Evolutionary conservation across 1,284 basidiomycete species (phyloP).

Genomic region (Trichosporon coremiiforme): DNA sequence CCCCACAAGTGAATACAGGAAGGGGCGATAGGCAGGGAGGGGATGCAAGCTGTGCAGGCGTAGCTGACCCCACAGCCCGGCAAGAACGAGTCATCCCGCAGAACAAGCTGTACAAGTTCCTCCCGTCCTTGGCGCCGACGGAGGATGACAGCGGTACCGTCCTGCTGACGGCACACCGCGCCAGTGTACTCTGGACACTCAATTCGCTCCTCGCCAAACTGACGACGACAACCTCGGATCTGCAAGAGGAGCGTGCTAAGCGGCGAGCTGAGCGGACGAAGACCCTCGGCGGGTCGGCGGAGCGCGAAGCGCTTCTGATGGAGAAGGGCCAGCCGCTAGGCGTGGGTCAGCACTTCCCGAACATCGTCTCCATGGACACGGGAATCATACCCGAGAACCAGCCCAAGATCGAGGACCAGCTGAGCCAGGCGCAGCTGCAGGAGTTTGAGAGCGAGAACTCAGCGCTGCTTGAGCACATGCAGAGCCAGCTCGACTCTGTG

Average conservation of each 20-base stretch:
- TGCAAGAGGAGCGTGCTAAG: conserved; percentile 60
- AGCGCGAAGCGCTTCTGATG: conserved; percentile 38
- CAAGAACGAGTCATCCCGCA: conserved; percentile 34
- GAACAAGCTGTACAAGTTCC: conserved; percentile 42
- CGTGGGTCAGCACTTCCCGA: background rate
- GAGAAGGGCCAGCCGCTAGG: conserved; percentile 19
- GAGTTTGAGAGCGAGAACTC: conserved; percentile 62
- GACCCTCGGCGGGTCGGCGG: conserved; percentile 49
- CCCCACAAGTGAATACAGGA: too few species aligned
- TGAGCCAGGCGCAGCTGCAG: conserved; percentile 59
- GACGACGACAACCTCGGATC: conserved; percentile 54
- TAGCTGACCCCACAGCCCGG: conserved; percentile 31
- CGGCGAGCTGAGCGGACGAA: conserved; percentile 51
- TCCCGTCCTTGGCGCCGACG: conserved; percentile 53
- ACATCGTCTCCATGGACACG: conserved; percentile 10
- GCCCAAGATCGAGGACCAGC: conserved; percentile 44
- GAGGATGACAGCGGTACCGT: conserved; percentile 37
- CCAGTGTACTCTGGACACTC: conserved; percentile 59
- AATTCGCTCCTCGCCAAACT: conserved; percentile 58
- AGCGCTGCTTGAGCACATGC: conserved; percentile 59
- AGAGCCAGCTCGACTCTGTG: conserved; percentile 58
- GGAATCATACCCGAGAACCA: conserved; percentile 39
- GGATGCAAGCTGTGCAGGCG: background rate
- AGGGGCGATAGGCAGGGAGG: background rate
- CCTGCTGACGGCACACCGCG: conserved; percentile 59